Evolutionary conservation across 2,329 filamentous ascomycete species (phyloP), one percentile per base, ranked within the genome.

Genomic region (Venturia carpophila): DNA sequence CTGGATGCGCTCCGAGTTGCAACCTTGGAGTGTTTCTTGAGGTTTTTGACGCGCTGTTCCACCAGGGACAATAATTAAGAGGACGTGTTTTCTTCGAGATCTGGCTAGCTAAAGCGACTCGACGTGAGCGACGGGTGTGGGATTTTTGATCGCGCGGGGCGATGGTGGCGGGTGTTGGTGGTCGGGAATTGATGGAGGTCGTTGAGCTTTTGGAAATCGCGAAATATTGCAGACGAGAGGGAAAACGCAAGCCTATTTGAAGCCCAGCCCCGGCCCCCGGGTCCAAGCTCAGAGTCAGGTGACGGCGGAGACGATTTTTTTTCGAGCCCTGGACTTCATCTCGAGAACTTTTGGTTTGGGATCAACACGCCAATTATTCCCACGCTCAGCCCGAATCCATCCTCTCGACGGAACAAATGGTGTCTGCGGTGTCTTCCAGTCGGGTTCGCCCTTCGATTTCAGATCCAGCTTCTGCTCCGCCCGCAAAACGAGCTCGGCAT

Each of bases 401-500:
- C 21, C 21, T 21, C 21, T 17, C 9, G 21, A 15, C 47, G 1
- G 11, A 10, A 27, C 11, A 58, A 13, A 58, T 58, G 52, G 52
- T 24, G 15, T 15, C 52, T 58, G 27, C 30, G 10, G 52, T 58
- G 37, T 58, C 52, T 37, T 27, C 47, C 1, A 52, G 47, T 52
- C 52, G 52, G 2, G 52, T 58, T 30, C 52, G 52, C 52, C 30
- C 42, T 30, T 39, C 42, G 34, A 63, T 63, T 45, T 58, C 60
- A 39, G 30, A 64, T 27, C 27, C 62, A 21, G 63, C 58, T 55
- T 21, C 41, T 43, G 43, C 43, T 34, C 66, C 67, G 13, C 64
- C 61, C 13, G 39, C 64, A 37, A 68, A 66, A 61, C 66, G 64
- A 65, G 62, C 27, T 6, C 64, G 52, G 37, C 65, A 63, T 45